Conservation (phyloP, 1,284 basidiomycete species). For the Porphyrellus sp. region DNA sequence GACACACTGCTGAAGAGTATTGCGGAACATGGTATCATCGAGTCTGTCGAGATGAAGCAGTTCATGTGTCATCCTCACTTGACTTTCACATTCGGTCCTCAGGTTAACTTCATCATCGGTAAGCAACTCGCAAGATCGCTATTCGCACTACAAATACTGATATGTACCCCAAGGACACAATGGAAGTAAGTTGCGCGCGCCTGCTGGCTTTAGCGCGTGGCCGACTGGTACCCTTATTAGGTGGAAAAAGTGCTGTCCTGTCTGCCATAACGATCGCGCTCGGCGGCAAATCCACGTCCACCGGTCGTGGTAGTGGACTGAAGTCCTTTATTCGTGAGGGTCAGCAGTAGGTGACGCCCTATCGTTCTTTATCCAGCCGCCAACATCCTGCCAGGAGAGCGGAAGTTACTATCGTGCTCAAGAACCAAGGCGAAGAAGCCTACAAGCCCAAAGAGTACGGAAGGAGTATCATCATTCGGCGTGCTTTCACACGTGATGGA, state of each 20-base stretch:
- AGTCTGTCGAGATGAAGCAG: slow-evolving; percentile 82
- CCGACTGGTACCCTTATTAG: slow-evolving; percentile 36
- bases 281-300: slow-evolving; percentile 87
- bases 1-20: slow-evolving; percentile 48
- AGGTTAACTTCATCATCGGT: slow-evolving; percentile 98
- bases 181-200: slow-evolving; percentile 55
- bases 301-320: slow-evolving; percentile 84
- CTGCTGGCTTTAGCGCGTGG: not conserved
- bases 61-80: slow-evolving; percentile 96
- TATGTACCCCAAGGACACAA: slow-evolving; percentile 57
- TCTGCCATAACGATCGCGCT: slow-evolving; percentile 93
- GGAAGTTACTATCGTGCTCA: slow-evolving; percentile 77
- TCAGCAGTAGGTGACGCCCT: slow-evolving; percentile 52
- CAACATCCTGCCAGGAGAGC: slow-evolving; percentile 35
- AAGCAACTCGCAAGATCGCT: slow-evolving; percentile 9
- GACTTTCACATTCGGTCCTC: slow-evolving; percentile 78
- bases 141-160: slow-evolving; percentile 1
- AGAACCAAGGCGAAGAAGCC: slow-evolving; percentile 89
- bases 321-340: slow-evolving; percentile 90
- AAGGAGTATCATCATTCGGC: slow-evolving; percentile 80
- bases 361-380: not conserved
- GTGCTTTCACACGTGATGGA: slow-evolving; percentile 77
- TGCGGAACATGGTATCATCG: slow-evolving; percentile 85
- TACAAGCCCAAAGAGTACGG: slow-evolving; percentile 84
- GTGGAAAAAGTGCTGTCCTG: slow-evolving; percentile 94